Evolutionary conservation across 2,329 filamentous ascomycete species (phyloP).

Genomic region (Talaromyces sp.): DNA sequence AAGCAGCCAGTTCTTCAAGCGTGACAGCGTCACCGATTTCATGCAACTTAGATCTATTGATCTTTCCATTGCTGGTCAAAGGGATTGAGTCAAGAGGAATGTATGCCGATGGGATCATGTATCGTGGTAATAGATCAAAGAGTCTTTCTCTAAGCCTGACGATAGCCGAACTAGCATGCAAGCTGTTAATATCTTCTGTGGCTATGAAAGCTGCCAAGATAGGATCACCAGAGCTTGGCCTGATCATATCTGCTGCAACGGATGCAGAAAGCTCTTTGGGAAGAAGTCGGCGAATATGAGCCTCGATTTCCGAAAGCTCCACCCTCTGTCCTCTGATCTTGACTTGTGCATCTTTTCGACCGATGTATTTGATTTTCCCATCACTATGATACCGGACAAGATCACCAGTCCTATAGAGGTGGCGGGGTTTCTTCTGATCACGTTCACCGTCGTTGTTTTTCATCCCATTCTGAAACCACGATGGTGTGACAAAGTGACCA

Average conservation of each 20-base stretch:
- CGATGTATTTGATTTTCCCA: background rate
- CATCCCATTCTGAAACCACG: no score
- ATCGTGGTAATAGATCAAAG: background rate
- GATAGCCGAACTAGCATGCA: no score
- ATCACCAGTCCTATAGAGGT: background rate
- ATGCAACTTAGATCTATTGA: background rate
- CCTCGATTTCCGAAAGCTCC: background rate
- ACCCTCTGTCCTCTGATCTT: background rate
- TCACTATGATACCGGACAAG: background rate
- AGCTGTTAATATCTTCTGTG: no score
- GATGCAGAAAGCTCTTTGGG: no score
- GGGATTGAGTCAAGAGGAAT: background rate
- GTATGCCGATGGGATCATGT: conserved; percentile 7
- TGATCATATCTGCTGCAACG: no score
- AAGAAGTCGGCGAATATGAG: no score
- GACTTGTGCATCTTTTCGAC: background rate
- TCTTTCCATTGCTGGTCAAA: background rate
- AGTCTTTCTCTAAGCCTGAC: no score
- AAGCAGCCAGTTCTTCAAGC: no score
- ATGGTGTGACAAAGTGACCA: no score
- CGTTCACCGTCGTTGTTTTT: conserved; percentile 15
- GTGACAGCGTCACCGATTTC: background rate
- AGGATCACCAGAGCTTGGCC: no score
- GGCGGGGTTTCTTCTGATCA: conserved; percentile 38
- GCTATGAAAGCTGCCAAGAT: no score